Base-by-base conservation (phyloP, 2,329 filamentous ascomycete genomes). In the Aspergillus ibericus region DNA sequence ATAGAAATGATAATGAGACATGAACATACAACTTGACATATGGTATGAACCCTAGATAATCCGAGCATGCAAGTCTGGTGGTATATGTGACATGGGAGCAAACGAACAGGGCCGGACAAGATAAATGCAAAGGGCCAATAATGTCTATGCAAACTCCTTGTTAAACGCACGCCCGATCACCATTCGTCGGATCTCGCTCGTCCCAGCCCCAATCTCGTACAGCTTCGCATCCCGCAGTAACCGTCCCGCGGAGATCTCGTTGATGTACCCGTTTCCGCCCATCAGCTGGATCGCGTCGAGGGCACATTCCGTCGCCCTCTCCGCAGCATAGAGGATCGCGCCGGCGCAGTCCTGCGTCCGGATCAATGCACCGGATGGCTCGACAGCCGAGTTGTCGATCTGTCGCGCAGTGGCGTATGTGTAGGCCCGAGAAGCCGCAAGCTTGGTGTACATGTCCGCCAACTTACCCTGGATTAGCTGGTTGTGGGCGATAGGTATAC, bases 161-260 rank as follows among this genome's bases (percentile, higher is more conserved):
- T 96, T 96, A 67, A 96, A 97, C 1, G 88, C 90, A 64, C 93
- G 82, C 27, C 95, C 93, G 71, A 99, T 96, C 4, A 99, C 92
- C 86, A 98, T 96, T 64, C 93, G 83, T 65, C 95, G 83, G 52
- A 99, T 88, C 79, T 99, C 95, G 60, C 92, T 96, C 3, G 95
- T 98, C 5, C 95, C 95, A 5, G 95, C 95, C 1, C 95, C 95
- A 72, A 99, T 98, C 78, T 98, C 95, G 75, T 99, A 99, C 60
- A 99, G 75, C 72, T 89, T 89, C 4, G 87, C 86, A 77, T 89
- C 87, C 70, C 95, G 79, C 67, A 98, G 77, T 65, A 98, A 83
- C 63, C 93, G 82, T 20, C 93, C 96, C 0, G 92, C 93, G 0
- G 92, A 88, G 79, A 98, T 92, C 78, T 99, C 95, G 75, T 97